Conservation (phyloP, 1,284 basidiomycete species). For the Naganishia sp. region DNA sequence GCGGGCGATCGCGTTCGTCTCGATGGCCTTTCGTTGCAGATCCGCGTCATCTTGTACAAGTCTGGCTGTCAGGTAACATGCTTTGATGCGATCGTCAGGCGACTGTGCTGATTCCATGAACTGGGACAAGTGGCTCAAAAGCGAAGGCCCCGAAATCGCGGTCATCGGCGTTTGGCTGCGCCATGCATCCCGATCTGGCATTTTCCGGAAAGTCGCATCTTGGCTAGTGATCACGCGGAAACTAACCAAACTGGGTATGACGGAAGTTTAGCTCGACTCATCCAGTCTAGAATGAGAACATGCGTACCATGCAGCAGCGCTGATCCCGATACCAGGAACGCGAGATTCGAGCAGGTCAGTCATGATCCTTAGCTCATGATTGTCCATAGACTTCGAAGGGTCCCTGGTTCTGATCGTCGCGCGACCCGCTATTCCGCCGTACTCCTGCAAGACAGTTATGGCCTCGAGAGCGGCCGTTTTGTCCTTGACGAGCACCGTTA, state of each 20-base stretch:
- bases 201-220: constrained; percentile 30
- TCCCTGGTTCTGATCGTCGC: neutral
- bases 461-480: constrained; percentile 28
- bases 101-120: constrained; percentile 19
- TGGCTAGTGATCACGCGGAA: constrained; percentile 5
- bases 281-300: constrained; percentile 22
- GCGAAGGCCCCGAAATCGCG: constrained; percentile 1
- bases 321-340: constrained; percentile 44
- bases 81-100: constrained; percentile 22
- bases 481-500: constrained; percentile 70
- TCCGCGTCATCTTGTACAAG: constrained; percentile 69
- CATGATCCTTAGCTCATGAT: constrained; percentile 20
- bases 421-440: constrained; percentile 9
- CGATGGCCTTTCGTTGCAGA: constrained; percentile 56
- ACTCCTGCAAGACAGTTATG: constrained; percentile 14
- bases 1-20: constrained; percentile 25
- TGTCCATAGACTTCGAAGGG: neutral
- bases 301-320: constrained; percentile 46
- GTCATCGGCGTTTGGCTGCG: neutral
- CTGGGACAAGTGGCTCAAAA: constrained; percentile 12
- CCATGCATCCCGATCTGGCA: constrained; percentile 6
- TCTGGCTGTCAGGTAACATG: constrained; percentile 58
- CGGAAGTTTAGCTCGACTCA: neutral
- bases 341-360: constrained; percentile 42
- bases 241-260: constrained; percentile 18